Evolutionary conservation across 148 eudicot genomes (phyloP).

Genomic region (Chenopodium formosanum): DNA sequence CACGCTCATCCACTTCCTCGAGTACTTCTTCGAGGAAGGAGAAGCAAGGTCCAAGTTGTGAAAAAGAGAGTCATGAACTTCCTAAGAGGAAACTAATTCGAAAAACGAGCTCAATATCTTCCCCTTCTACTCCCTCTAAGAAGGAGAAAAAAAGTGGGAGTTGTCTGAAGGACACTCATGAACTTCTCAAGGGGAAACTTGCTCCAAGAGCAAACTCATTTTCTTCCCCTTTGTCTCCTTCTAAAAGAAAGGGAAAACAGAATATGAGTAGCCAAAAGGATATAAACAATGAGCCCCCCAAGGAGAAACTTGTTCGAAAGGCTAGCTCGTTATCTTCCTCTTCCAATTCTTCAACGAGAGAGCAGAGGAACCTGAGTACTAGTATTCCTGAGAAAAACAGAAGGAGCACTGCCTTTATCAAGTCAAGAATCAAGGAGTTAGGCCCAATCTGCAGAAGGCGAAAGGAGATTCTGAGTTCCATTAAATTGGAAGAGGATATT

Average conservation of each 20-base stretch:
- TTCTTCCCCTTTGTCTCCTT: constrained; percentile 19
- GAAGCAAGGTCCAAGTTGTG: not conserved
- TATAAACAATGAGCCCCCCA: not conserved
- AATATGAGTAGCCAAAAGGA: not conserved
- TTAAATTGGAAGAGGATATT: constrained; percentile 20
- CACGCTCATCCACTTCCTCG: constrained; percentile 27
- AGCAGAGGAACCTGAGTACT: not conserved
- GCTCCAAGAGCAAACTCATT: constrained; percentile 18
- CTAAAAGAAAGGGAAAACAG: constrained; percentile 1
- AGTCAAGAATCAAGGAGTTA: constrained; percentile 29
- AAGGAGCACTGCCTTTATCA: constrained; percentile 11
- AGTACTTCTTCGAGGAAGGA: constrained; percentile 23
- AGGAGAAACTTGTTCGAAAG: constrained; percentile 17
- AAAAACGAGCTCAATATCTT: constrained; percentile 18
- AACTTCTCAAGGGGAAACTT: constrained; percentile 16
- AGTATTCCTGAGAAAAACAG: not conserved
- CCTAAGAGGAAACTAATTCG: constrained; percentile 13
- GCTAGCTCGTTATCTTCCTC: constrained; percentile 26
- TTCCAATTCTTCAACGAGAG: constrained; percentile 7
- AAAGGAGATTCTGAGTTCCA: constrained; percentile 16
- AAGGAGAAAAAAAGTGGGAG: constrained; percentile 19
- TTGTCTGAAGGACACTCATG: not conserved
- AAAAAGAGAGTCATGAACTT: constrained; percentile 7
- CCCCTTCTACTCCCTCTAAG: constrained; percentile 14
- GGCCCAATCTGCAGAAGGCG: constrained; percentile 42